Percentiles rank a stretch among this genome's conserved stretches.
Evolutionary conservation across 768 basidiomycete species (phyloP).

Genomic region (Pholiota conissans): DNA sequence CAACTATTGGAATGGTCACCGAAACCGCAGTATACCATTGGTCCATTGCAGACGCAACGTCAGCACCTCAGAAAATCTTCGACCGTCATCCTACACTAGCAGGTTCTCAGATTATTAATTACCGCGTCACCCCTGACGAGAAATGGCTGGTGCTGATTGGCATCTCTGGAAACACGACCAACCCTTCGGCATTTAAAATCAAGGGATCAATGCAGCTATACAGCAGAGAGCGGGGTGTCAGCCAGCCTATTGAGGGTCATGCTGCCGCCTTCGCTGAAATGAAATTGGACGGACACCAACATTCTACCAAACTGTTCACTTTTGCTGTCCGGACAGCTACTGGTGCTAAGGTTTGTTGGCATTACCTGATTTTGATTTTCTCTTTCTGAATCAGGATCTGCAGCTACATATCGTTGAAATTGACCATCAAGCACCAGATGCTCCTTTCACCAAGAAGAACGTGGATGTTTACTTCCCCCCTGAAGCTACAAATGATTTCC

Average conservation of each 20-base stretch:
- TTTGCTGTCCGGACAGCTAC: constrained; percentile 97
- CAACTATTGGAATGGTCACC: constrained; percentile 93
- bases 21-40: constrained; percentile 93
- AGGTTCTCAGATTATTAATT: constrained; percentile 98
- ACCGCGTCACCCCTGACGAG: constrained; percentile 88
- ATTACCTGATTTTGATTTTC: neutral
- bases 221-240: constrained; percentile 88
- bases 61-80: constrained; percentile 88
- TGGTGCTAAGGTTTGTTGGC: constrained; percentile 83
- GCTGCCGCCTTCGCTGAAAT: constrained; percentile 95
- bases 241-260: constrained; percentile 98
- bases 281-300: constrained; percentile 85
- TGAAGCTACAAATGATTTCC: constrained; percentile 97
- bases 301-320: constrained; percentile 87
- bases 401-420: constrained; percentile 99
- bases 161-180: constrained; percentile 88
- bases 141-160: constrained; percentile 98
- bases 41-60: constrained; percentile 73
- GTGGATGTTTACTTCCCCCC: constrained; percentile 99
- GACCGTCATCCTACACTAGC: constrained; percentile 94
- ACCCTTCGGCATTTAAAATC: constrained; percentile 96
- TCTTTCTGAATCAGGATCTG: constrained; percentile 8
- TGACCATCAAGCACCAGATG: constrained; percentile 90
- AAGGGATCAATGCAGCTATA: constrained; percentile 99
- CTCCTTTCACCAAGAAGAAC: constrained; percentile 94